A percentile compares a stretch with the other conserved stretches of the same genome.
Evolutionary conservation across 1,284 basidiomycete species (phyloP).

Genomic region (Hemileccinum hortonii): DNA sequence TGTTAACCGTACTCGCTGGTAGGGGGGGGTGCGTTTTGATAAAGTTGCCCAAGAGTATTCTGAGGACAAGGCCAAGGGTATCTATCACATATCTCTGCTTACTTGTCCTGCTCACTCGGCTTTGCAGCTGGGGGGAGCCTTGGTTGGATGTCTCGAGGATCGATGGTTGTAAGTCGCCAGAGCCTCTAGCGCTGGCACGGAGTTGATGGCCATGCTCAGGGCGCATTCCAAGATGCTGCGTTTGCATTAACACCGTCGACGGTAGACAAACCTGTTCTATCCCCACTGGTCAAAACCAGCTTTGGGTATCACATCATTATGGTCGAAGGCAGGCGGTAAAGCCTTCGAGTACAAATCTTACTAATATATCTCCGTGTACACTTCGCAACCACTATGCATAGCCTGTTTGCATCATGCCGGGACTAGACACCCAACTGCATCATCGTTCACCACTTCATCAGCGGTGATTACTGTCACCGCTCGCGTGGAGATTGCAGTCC

Average conservation of each 20-base stretch:
- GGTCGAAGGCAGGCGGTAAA: conserved; percentile 76
- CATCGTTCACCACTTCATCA: conserved; percentile 42
- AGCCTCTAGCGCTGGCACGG: neutral
- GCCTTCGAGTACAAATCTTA: conserved; percentile 20
- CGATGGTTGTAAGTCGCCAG: conserved; percentile 60
- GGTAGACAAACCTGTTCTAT: conserved; percentile 70
- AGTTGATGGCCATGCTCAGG: conserved; percentile 33
- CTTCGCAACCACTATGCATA: neutral
- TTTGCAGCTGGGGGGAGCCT: conserved; percentile 72
- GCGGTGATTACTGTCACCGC: conserved; percentile 35
- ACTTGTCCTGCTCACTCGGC: conserved; percentile 3
- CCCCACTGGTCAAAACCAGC: conserved; percentile 74
- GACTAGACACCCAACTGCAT: conserved; percentile 22
- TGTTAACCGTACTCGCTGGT: conserved; percentile 6
- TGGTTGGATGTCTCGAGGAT: conserved; percentile 81
- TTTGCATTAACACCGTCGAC: conserved; percentile 76
- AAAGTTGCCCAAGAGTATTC: conserved; percentile 85
- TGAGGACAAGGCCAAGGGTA: conserved; percentile 86
- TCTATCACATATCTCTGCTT: neutral
- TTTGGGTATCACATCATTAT: conserved; percentile 89
- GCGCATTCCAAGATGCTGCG: conserved; percentile 79
- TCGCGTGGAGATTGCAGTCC: conserved; percentile 33
- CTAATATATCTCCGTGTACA: conserved; percentile 21
- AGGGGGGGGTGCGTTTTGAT: conserved; percentile 76
- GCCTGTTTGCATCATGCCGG: conserved; percentile 18